These are phyloP conservation scores for Rhodotorula sp. DNA, from an alignment of 1,284 basidiomycete genomes.

Conservation along the genomic window DNA sequence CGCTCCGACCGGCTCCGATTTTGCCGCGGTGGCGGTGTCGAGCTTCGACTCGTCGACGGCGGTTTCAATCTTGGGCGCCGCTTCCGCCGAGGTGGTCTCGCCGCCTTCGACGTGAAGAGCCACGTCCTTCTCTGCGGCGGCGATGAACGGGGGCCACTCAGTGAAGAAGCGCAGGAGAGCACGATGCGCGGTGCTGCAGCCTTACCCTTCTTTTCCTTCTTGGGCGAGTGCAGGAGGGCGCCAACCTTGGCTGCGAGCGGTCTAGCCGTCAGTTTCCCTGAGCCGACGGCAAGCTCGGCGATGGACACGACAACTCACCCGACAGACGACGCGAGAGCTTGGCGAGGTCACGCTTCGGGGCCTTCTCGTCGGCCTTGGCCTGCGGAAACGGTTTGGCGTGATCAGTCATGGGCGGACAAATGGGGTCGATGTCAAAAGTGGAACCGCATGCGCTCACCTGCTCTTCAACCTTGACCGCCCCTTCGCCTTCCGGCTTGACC, in stretches of 20 bases:
- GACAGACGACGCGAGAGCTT: constrained; percentile 42
- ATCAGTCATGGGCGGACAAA: background rate
- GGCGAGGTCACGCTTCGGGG: constrained; percentile 25
- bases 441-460: background rate
- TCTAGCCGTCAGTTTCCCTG: background rate
- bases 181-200: background rate
- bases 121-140: constrained; percentile 24
- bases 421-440: background rate
- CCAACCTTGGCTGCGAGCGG: constrained; percentile 27
- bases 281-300: no score
- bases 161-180: background rate
- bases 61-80: constrained; percentile 34
- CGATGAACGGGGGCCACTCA: no score
- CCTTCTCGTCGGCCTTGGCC: constrained; percentile 29
- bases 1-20: background rate
- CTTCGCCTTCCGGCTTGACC: constrained; percentile 12
- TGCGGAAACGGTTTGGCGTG: background rate
- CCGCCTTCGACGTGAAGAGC: background rate
- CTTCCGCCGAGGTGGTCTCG: background rate
- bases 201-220: constrained; percentile 40
- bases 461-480: constrained; percentile 31
- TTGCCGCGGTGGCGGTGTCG: background rate
- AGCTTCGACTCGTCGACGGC: constrained; percentile 29
- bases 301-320: background rate
- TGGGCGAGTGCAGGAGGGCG: constrained; percentile 31